These are phyloP conservation scores for Caulochytrium protostelioides DNA, from an alignment of 371 early-diverging fungal genomes.

Conservation along the genomic window DNA sequence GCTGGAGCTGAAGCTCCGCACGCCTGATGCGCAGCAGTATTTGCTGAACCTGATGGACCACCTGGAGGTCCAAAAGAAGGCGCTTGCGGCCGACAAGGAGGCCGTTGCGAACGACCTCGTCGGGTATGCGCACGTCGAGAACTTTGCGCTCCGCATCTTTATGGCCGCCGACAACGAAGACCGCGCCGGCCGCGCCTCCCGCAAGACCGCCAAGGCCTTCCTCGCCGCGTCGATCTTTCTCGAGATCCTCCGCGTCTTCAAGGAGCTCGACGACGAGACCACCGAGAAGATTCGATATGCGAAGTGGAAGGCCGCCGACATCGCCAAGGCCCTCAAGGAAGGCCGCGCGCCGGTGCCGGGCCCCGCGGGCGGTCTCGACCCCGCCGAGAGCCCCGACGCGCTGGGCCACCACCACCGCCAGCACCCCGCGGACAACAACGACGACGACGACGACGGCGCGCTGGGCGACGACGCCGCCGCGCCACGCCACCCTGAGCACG, in stretches of 20 bases:
- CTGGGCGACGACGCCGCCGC: background rate
- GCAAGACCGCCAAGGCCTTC: slow-evolving; percentile 66
- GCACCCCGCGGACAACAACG: background rate
- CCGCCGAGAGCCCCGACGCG: background rate
- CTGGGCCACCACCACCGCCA: background rate
- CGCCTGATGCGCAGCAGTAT: slow-evolving; percentile 37
- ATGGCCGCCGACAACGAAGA: slow-evolving; percentile 79
- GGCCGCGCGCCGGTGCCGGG: slow-evolving; percentile 50
- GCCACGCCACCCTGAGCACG: background rate
- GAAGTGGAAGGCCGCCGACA: slow-evolving; percentile 85
- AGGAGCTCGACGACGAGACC: slow-evolving; percentile 43
- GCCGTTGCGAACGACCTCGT: slow-evolving; percentile 54
- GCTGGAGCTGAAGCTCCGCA: slow-evolving; percentile 34
- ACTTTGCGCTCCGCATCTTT: slow-evolving; percentile 80
- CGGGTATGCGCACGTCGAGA: slow-evolving; percentile 61
- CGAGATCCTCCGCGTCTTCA: slow-evolving; percentile 57
- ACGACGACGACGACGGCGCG: background rate
- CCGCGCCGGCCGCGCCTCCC: slow-evolving; percentile 42
- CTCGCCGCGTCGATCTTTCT: slow-evolving; percentile 62
- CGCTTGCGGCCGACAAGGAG: slow-evolving; percentile 33
- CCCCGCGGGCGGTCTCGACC: slow-evolving; percentile 20
- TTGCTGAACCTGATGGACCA: slow-evolving; percentile 43
- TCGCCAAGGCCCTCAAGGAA: slow-evolving; percentile 72
- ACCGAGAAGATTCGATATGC: slow-evolving; percentile 80
- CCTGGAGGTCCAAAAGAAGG: slow-evolving; percentile 57